Base-by-base conservation (phyloP, 2,329 filamentous ascomycete species). In the Apiospora pterosperma region DNA sequence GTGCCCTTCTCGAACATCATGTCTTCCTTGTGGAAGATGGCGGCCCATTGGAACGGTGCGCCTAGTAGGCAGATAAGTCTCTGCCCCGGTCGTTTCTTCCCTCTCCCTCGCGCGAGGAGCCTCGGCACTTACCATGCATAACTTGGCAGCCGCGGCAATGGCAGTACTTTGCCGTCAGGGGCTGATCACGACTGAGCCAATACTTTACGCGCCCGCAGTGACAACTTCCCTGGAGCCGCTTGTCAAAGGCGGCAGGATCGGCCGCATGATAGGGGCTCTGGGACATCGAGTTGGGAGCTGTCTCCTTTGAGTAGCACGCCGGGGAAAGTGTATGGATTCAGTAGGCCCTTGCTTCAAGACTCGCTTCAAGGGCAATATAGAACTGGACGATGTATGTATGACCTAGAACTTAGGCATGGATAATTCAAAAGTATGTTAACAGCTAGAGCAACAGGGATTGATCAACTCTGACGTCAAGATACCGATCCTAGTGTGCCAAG, bases 21-120 rank as follows among this genome's bases (percentile, higher is more conserved):
- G 71, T 93, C 90, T 0, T 84, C 78, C 75, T 96, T 97, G 76
- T 93, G 85, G 79, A 96, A 95, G 69, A 97, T 94, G 41, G 92
- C 91, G 0, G 92, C 92, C 92, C 92, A 96, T 79, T 97, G 93
- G 79, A 96, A 95, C 0, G 92, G 92, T 2, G 92, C 91, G 64
- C 91, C 88, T 90, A 63, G 34, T n/a, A 28, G 3, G 3, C 23
- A 21, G 21, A 12, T 42, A 28, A 28, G 12, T n/a, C 4, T 61
- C 41, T n/a, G 14, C 12, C 23, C 23, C 41, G 41, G 8, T 36
- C n/a, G 36, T 19, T 31, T 41, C 65, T 25, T 60, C 28, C 52
- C 28, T 59, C 12, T 0, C 3, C 25, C 16, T 10, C 1, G 14
- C 14, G 16, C 14, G 23, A 25, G 58, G n/a, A 2, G 14, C 55